Evolutionary conservation across 768 basidiomycete genomes (phyloP).

Genomic region (Termitomyces eurrhizus): DNA sequence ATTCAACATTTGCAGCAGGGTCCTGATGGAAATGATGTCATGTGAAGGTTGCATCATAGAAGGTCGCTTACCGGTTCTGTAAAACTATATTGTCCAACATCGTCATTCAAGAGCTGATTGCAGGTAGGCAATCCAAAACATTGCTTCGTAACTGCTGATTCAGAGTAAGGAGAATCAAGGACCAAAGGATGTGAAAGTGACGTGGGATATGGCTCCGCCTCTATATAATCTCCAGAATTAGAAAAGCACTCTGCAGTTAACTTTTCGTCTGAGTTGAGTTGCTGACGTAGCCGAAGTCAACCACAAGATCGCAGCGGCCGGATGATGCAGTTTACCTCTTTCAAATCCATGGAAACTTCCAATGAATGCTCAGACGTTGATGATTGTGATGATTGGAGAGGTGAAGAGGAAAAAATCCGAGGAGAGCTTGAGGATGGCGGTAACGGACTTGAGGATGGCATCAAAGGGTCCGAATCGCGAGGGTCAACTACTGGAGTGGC

Average conservation of each 20-base stretch:
- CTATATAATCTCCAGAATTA: not conserved
- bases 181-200: not conserved
- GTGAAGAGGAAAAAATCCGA: slow-evolving; percentile 39
- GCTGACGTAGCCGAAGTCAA: not conserved
- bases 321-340: slow-evolving; percentile 2
- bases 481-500: not conserved
- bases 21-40: not conserved
- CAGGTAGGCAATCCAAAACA: not conserved
- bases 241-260: not conserved
- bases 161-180: not conserved
- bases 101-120: not conserved
- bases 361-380: not conserved
- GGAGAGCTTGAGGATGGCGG: slow-evolving; percentile 47
- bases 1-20: not conserved
- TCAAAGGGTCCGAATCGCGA: not conserved
- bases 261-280: not conserved
- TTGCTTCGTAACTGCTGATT: too few species aligned
- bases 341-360: not conserved
- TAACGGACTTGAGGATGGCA: slow-evolving; percentile 17
- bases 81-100: not conserved
- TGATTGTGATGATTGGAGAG: slow-evolving; percentile 30
- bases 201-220: not conserved
- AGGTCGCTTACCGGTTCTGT: not conserved
- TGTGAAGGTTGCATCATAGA: not conserved
- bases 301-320: not conserved